These are phyloP conservation scores for Cercospora sojina DNA, from an alignment of 2,329 filamentous ascomycete genomes.

Conservation along the genomic window DNA sequence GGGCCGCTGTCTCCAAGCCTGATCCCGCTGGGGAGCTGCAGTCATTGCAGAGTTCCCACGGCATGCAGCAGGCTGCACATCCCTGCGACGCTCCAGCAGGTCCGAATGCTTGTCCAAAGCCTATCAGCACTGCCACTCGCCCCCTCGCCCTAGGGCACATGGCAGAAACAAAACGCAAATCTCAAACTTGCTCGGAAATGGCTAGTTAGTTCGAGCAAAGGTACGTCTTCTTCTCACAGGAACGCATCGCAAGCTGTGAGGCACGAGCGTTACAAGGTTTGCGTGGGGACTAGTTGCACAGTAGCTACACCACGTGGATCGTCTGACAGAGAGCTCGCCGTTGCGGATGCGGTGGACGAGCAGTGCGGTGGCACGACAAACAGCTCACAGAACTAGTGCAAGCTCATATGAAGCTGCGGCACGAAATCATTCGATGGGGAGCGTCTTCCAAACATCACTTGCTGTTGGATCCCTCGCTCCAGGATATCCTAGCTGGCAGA, in stretches of 20 bases:
- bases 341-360: not conserved
- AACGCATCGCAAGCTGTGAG: slow-evolving; percentile 1
- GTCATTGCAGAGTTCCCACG: not conserved
- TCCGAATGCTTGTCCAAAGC: not conserved
- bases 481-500: not conserved
- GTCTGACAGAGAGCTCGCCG: not conserved
- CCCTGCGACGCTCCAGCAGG: not conserved
- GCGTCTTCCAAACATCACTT: not conserved
- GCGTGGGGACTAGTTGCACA: not conserved
- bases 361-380: not conserved
- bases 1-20: not conserved
- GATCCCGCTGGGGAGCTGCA: not conserved
- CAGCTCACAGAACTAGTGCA: not conserved
- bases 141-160: not conserved
- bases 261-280: not conserved
- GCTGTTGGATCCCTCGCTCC: not conserved
- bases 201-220: not conserved
- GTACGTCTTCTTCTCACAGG: not conserved
- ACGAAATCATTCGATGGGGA: not conserved
- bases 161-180: not conserved
- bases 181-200: not conserved
- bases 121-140: not conserved
- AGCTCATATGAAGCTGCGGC: not conserved
- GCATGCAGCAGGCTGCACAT: not conserved
- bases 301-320: not conserved